These are phyloP conservation scores for Talaromyces albobiverticillius DNA, from an alignment of 2,329 filamentous ascomycete genomes.

Conservation along the genomic window DNA sequence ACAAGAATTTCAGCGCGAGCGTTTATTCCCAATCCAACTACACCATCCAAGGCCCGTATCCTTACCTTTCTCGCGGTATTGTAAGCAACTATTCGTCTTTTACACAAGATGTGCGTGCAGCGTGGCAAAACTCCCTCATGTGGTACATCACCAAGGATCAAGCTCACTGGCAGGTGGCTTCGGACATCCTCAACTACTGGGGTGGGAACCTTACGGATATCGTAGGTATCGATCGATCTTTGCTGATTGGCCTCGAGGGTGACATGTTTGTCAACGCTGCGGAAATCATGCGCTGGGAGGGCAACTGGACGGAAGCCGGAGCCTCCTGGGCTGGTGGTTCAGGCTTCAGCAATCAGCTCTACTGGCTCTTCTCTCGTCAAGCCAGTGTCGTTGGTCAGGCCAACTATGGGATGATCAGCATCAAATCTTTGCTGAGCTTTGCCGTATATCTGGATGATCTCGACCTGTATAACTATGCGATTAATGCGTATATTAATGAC, in stretches of 20 bases:
- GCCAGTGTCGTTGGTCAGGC: conserved; percentile 40
- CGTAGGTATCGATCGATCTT: conserved; percentile 20
- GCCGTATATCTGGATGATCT: conserved; percentile 44
- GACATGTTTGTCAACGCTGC: conserved; percentile 42
- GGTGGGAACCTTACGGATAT: background rate
- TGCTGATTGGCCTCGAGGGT: conserved; percentile 40
- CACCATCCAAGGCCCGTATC: conserved; percentile 25
- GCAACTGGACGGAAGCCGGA: conserved; percentile 37
- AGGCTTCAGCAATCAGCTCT: conserved; percentile 41
- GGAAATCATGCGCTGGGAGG: conserved; percentile 47
- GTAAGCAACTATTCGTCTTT: conserved; percentile 35
- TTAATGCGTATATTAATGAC: conserved; percentile 36
- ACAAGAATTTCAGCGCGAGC: conserved; percentile 28
- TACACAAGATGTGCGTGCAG: conserved; percentile 35
- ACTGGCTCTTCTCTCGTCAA: conserved; percentile 42
- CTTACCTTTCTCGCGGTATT: conserved; percentile 15
- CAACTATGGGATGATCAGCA: conserved; percentile 43
- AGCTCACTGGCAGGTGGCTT: conserved; percentile 32
- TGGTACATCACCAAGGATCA: conserved; percentile 43
- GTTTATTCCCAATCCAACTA: conserved; percentile 21
- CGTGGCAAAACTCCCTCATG: conserved; percentile 43
- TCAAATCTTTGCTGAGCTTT: conserved; percentile 39
- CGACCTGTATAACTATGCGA: conserved; percentile 40
- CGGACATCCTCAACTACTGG: conserved; percentile 34
- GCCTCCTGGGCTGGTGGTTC: conserved; percentile 32